Base-by-base conservation (phyloP, 202 grass and related monocot genomes). In the Dendrocalamus latiflorus region DNA sequence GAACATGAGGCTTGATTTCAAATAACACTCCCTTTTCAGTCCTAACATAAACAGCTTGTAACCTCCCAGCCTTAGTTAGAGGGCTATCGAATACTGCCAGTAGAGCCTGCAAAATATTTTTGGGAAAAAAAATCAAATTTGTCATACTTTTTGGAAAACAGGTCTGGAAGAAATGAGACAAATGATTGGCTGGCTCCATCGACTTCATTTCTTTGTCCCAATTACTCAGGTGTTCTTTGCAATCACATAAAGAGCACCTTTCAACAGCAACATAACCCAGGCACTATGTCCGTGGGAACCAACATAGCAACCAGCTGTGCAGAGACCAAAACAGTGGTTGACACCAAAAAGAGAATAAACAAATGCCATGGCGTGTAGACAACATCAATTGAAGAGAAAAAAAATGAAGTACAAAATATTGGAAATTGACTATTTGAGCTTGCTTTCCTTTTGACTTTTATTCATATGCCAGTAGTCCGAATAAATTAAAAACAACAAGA, bases 81-180 rank as follows among this genome's bases (percentile, higher is more conserved):
- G 96, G 96, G 44, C 96, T 98, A 87, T 98, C 95, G 79, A 98
- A 95, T 90, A 98, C 92, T 57, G 96, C 96, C 65, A 98, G 91
- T 72, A 98, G 85, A 59, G 96, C 93, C 93, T 98, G 54, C 65
- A 67, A 41, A 50, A 82, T 28, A 83, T 63, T 85, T 81, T 11
- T n/a, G n/a, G 0, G 48, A 16, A 36, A 13, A 70, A 63, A 55
- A 8, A 61, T 74, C 25, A 69, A 34, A n/a, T 1, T 45, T 58
- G 22, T 8, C 20, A 12, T 18, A 16, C 18, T 7, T 45, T 45
- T 39, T 30, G 15, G 26, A 28, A 57, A 79, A 33, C 10, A 67
- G 14, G 11, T 61, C 33, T 22, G 18, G 48, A 30, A 18, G 24
- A 12, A 68, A 50, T 49, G 2, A 75, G n/a, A 25, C 9, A 48